These are phyloP conservation scores for Pseudohalonectria lignicola DNA, from an alignment of 2,329 filamentous ascomycete species.

Conservation along the genomic window DNA sequence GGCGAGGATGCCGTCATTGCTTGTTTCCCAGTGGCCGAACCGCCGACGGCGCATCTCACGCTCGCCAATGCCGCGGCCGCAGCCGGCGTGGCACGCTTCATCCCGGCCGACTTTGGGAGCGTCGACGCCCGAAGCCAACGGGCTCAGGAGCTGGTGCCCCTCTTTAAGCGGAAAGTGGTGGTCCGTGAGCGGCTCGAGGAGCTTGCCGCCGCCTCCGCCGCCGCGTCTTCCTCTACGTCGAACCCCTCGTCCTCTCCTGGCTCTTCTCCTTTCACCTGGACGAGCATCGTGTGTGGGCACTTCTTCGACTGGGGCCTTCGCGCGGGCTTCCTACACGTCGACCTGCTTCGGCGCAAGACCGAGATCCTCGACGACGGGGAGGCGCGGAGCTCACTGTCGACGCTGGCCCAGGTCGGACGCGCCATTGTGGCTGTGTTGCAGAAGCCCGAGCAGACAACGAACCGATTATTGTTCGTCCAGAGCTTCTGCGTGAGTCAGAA, in stretches of 20 bases:
- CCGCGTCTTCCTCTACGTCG: too few relatives aligned
- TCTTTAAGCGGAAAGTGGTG: slow-evolving; percentile 22
- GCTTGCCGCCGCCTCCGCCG: slow-evolving; percentile 11
- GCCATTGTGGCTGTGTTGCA: slow-evolving; percentile 21
- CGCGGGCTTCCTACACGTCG: slow-evolving; percentile 23
- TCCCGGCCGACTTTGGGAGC: slow-evolving; percentile 29
- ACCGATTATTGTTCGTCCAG: slow-evolving; percentile 25
- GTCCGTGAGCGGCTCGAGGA: slow-evolving; percentile 19
- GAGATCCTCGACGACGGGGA: slow-evolving; percentile 23
- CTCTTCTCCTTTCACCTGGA: slow-evolving; percentile 18
- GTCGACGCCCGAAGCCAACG: slow-evolving; percentile 21
- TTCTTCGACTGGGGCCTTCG: slow-evolving; percentile 30
- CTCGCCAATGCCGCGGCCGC: slow-evolving; percentile 24
- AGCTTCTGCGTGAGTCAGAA: slow-evolving; percentile 27
- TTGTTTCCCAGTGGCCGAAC: slow-evolving; percentile 18
- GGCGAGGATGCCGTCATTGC: slow-evolving; percentile 25
- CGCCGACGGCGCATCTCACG: slow-evolving; percentile 17
- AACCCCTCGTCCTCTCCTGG: background rate
- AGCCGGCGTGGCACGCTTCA: slow-evolving; percentile 22
- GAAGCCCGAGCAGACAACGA: slow-evolving; percentile 15
- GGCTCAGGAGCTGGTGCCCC: slow-evolving; percentile 22
- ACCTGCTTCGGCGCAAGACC: slow-evolving; percentile 15
- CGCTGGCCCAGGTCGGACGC: slow-evolving; percentile 20
- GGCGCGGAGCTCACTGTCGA: slow-evolving; percentile 20
- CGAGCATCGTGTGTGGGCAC: slow-evolving; percentile 25